Evolutionary conservation across 2,329 filamentous ascomycete genomes (phyloP), one percentile per base, ranked within the genome.

Genomic region (Diaporthe capsici): DNA sequence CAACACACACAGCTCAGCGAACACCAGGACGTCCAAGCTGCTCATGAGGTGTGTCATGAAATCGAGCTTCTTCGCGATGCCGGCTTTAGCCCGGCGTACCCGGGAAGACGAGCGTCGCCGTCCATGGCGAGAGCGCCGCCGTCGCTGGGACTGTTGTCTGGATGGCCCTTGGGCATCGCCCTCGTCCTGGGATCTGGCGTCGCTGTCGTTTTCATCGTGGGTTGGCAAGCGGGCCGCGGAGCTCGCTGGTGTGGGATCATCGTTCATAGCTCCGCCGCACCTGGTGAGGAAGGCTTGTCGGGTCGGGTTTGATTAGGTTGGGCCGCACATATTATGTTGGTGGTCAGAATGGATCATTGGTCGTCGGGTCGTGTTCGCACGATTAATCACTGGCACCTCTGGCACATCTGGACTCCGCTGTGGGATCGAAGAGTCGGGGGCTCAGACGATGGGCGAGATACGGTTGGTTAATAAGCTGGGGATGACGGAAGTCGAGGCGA

Each of bases 21-120:
- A 92, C 67, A 93, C 88, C 61, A 93, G 80, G 79, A 89, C 88
- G 84, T 94, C 92, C 75, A 94, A 85, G 77, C 88, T 90, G 80
- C 87, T 86, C 79, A 92, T 88, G 76, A 94, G 85, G 78, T 92
- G 88, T 55, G 87, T 90, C 79, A 92, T 84, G 81, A 93, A 92
- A 77, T 90, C 84, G 74, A 91, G 85, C 86, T 92, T 92, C 83
- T 89, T 92, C 75, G 84, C 81, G 75, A 88, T 79, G 76, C 85
- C 84, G 42, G 80, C 79, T 51, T 81, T 81, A 15, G 80, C 80
- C 77, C 75, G 79, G 74, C 73, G 72, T 70, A 63, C 77, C 74
- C 15, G 76, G 47, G 71, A 76, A 51, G 77, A 44, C 67, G 39
- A 77, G 67, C 63, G 73, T 42, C 72, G 79, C 76, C 72, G 73